These are phyloP conservation scores for Arthrobotrys iridis DNA, from an alignment of 2,329 filamentous ascomycete species.

Conservation along the genomic window DNA sequence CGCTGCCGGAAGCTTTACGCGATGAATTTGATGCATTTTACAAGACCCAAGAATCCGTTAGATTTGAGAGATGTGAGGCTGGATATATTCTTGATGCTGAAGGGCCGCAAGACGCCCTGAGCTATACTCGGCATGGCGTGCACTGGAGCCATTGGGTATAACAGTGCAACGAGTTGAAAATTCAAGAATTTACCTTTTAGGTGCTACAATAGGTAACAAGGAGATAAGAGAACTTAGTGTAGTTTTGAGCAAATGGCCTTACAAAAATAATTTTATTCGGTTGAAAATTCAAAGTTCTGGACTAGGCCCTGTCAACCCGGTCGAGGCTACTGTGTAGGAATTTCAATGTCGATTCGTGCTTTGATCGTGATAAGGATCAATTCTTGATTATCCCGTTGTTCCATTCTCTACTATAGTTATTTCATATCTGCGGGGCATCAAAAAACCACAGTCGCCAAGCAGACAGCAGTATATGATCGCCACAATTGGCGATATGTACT, in stretches of 20 bases:
- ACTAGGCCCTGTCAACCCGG: no score
- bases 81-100: constrained; percentile 70
- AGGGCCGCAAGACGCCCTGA: constrained; percentile 63
- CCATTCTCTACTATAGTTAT: constrained; percentile 1
- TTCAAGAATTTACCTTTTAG: neutral
- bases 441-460: neutral
- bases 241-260: no score
- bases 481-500: no score
- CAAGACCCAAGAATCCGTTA: constrained; percentile 65
- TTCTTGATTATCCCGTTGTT: neutral
- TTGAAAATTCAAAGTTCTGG: no score
- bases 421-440: neutral
- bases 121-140: constrained; percentile 37
- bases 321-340: neutral
- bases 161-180: neutral
- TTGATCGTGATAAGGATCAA: neutral
- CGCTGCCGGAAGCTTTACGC: constrained; percentile 66
- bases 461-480: neutral
- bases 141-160: constrained; percentile 50
- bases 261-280: no score
- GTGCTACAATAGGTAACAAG: no score
- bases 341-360: neutral
- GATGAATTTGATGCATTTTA: constrained; percentile 68
- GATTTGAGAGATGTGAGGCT: constrained; percentile 67
- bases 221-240: no score